A percentile compares a stretch with the other conserved stretches of the same genome.
phyloP scores from a whole-genome alignment of 2,329 filamentous ascomycete genomes.

The Neospermospora avenae region DNA sequence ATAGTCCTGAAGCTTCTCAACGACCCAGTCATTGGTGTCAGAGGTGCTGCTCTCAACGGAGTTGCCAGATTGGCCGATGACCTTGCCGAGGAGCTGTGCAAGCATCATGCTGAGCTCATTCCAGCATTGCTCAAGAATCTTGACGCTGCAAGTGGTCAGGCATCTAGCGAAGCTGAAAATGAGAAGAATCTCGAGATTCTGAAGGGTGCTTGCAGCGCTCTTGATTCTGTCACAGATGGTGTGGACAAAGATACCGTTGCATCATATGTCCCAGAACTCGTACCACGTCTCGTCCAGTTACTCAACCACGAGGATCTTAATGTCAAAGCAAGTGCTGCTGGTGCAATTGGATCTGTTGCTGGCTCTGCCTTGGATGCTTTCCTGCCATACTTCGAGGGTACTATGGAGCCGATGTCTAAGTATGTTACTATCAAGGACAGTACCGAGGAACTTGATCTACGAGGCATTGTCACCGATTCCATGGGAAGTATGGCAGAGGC shows the following conservation, averaged over 20 bases:
- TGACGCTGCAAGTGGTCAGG: conserved; percentile 70
- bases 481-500: conserved; percentile 90
- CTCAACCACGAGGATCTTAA: conserved; percentile 82
- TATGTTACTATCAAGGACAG: conserved; percentile 85
- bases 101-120: conserved; percentile 82
- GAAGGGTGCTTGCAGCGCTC: conserved; percentile 82
- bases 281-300: conserved; percentile 79
- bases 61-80: conserved; percentile 91
- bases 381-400: conserved; percentile 84
- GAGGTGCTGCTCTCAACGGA: conserved; percentile 82
- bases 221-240: conserved; percentile 87
- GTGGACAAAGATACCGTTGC: conserved; percentile 78
- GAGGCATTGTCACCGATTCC: conserved; percentile 85
- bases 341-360: conserved; percentile 87
- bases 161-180: conserved; percentile 58
- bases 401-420: conserved; percentile 82
- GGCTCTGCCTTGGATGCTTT: conserved; percentile 80
- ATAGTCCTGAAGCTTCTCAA: conserved; percentile 78
- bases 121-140: conserved; percentile 84
- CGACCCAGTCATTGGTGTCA: conserved; percentile 79
- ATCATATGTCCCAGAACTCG: conserved; percentile 76
- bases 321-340: conserved; percentile 85
- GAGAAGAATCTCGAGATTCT: conserved; percentile 83
- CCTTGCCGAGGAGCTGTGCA: conserved; percentile 82
- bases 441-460: conserved; percentile 84